Conservation (phyloP, 371 early-diverging fungal species). For the Apophysomyces variabilis region DNA sequence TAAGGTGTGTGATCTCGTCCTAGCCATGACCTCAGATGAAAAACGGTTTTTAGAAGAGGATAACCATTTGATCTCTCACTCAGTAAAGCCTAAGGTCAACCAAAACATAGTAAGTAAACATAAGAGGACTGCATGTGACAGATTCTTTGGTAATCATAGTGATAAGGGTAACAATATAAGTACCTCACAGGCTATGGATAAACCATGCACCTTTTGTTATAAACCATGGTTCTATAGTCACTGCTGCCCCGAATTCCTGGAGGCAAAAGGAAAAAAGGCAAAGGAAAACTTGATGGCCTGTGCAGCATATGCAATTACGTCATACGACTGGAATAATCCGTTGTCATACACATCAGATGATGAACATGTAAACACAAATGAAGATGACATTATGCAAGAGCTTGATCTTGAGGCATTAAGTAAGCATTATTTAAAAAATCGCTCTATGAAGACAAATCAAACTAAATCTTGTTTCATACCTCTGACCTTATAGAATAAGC, state of each 20-base stretch:
- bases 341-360: too few relatives aligned
- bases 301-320: neutral
- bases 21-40: too few relatives aligned
- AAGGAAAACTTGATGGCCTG: neutral
- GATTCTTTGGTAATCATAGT: neutral
- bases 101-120: neutral
- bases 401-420: neutral
- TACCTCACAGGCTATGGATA: neutral
- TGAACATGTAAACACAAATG: too few relatives aligned
- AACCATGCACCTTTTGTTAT: neutral
- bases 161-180: neutral
- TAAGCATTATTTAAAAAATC: neutral
- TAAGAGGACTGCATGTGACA: neutral
- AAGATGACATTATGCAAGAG: neutral
- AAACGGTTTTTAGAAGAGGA: too few relatives aligned
- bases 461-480: neutral
- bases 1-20: too few relatives aligned
- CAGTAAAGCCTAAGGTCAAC: neutral
- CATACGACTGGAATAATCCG: neutral
- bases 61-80: neutral
- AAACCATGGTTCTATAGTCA: neutral
- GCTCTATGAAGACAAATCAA: neutral
- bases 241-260: neutral
- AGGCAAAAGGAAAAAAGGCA: neutral
- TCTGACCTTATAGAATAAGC: neutral